These are phyloP conservation scores for Flaveria trinervia DNA, from an alignment of 129 eudicot species.

Conservation along the genomic window DNA sequence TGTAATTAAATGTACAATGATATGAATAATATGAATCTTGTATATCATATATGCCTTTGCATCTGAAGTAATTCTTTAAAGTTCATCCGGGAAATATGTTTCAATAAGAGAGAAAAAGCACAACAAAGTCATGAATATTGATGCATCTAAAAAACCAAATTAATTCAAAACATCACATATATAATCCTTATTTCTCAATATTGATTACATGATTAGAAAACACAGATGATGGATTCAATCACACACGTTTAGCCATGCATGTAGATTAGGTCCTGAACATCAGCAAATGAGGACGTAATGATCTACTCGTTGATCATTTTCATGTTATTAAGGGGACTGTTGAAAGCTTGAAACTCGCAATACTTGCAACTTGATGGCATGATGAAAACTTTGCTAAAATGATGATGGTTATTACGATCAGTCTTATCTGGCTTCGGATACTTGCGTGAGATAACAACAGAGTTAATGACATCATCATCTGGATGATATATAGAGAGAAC, in stretches of 20 bases:
- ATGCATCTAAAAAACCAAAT: too few relatives aligned
- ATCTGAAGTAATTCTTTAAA: too few relatives aligned
- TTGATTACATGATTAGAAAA: neutral
- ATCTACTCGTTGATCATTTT: slow-evolving; percentile 46
- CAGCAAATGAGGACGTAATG: neutral
- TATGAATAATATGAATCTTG: too few relatives aligned
- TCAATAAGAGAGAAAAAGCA: too few relatives aligned
- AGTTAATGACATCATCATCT: neutral
- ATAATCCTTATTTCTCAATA: neutral
- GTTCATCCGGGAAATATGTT: too few relatives aligned
- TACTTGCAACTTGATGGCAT: slow-evolving; percentile 50
- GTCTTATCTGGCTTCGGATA: slow-evolving; percentile 49
- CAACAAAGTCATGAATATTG: too few relatives aligned
- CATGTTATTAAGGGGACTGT: slow-evolving; percentile 40
- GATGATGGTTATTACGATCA: neutral
- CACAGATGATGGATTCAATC: too few relatives aligned
- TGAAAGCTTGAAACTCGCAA: slow-evolving; percentile 45
- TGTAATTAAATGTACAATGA: too few relatives aligned
- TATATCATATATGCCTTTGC: too few relatives aligned
- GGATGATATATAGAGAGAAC: neutral
- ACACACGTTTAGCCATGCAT: slow-evolving; percentile 1
- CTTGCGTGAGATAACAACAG: slow-evolving; percentile 33
- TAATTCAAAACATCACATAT: neutral
- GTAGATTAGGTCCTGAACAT: neutral
- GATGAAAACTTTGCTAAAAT: neutral